Percentiles rank a stretch among this genome's conserved stretches.
These are phyloP conservation scores for Cryptococcus sp. DNA, from an alignment of 1,284 basidiomycete genomes.

Conservation along the genomic window DNA sequence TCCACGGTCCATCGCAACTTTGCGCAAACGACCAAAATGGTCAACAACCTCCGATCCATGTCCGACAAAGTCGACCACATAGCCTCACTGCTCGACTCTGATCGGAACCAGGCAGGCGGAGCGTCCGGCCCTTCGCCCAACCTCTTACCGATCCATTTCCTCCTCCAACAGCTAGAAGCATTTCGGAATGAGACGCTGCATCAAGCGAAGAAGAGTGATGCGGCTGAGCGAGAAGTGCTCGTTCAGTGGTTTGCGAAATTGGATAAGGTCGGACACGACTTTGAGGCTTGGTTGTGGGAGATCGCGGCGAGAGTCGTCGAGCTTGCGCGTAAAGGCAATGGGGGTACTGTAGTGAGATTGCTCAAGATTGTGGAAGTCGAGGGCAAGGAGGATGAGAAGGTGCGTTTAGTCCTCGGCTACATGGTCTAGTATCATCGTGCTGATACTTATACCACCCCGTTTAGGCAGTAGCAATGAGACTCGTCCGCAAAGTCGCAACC, in stretches of 20 bases:
- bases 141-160: slow-evolving; percentile 86
- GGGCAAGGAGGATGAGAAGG: slow-evolving; percentile 91
- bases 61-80: slow-evolving; percentile 77
- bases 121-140: slow-evolving; percentile 78
- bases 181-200: slow-evolving; percentile 94
- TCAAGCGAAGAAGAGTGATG: slow-evolving; percentile 78
- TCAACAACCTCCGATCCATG: slow-evolving; percentile 88
- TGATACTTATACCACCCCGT: not conserved
- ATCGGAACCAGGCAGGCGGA: slow-evolving; percentile 65
- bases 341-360: slow-evolving; percentile 83
- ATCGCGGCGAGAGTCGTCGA: slow-evolving; percentile 77
- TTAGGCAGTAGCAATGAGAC: slow-evolving; percentile 84
- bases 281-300: slow-evolving; percentile 83
- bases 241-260: slow-evolving; percentile 84
- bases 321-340: slow-evolving; percentile 75
- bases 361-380: slow-evolving; percentile 94
- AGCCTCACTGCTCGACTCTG: slow-evolving; percentile 73
- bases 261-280: slow-evolving; percentile 74
- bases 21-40: slow-evolving; percentile 91
- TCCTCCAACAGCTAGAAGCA: slow-evolving; percentile 81
- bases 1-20: slow-evolving; percentile 96
- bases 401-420: slow-evolving; percentile 40
- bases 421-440: not conserved
- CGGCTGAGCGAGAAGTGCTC: slow-evolving; percentile 64
- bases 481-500: slow-evolving; percentile 89